Evolutionary conservation across 768 basidiomycete species (phyloP).

Genomic region (Tricholoma flavovirens): DNA sequence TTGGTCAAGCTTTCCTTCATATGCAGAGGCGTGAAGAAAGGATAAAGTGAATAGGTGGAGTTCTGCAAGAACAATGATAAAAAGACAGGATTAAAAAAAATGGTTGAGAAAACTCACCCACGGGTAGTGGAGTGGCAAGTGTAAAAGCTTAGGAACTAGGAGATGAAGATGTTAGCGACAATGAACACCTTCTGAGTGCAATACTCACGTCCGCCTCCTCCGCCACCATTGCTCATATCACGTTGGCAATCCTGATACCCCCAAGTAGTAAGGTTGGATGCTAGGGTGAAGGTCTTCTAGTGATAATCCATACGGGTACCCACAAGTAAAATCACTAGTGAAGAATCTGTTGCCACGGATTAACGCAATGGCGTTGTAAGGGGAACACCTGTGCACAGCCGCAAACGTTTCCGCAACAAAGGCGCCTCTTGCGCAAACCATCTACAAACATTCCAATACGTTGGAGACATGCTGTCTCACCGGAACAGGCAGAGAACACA

Average conservation of each 20-base stretch:
- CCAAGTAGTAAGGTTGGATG: slow-evolving; percentile 44
- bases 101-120: slow-evolving; percentile 8
- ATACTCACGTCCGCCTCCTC: slow-evolving; percentile 14
- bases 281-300: slow-evolving; percentile 17
- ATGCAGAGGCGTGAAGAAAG: slow-evolving; percentile 42
- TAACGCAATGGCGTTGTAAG: slow-evolving; percentile 46
- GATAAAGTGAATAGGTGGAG: slow-evolving; percentile 14
- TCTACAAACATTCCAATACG: too few relatives aligned
- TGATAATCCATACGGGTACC: slow-evolving; percentile 2
- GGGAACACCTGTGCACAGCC: too few relatives aligned
- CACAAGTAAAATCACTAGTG: slow-evolving; percentile 47
- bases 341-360: slow-evolving; percentile 49
- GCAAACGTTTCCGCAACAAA: too few relatives aligned
- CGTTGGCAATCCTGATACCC: slow-evolving; percentile 44
- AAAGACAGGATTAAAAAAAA: not conserved
- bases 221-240: slow-evolving; percentile 28
- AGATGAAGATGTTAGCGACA: not conserved
- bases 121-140: slow-evolving; percentile 15
- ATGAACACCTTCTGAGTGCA: not conserved
- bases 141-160: slow-evolving; percentile 16
- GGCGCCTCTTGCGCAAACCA: too few relatives aligned
- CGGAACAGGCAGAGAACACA: too few relatives aligned
- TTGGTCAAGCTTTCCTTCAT: slow-evolving; percentile 31
- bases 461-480: too few relatives aligned
- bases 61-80: slow-evolving; percentile 2